These are phyloP conservation scores for Penicillium sp. DNA, from an alignment of 2,329 filamentous ascomycete genomes.

Conservation along the genomic window DNA sequence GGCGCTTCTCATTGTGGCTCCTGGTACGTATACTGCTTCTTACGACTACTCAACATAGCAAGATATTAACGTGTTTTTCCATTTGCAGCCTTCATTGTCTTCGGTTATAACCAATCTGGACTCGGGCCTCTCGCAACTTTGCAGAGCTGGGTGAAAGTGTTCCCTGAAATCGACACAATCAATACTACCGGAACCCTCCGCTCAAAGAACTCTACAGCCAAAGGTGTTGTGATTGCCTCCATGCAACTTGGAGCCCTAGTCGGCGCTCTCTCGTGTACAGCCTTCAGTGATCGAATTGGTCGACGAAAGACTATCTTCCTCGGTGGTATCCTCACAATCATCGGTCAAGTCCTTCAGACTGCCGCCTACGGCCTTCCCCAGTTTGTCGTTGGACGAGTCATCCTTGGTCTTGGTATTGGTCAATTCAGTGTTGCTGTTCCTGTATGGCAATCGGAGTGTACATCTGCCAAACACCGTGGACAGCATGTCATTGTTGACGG, in stretches of 20 bases:
- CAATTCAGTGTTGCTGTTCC: constrained; percentile 52
- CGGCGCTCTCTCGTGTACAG: constrained; percentile 22
- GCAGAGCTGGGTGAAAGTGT: constrained; percentile 22
- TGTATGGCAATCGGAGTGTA: constrained; percentile 53
- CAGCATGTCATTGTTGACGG: constrained; percentile 54
- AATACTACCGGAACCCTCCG: constrained; percentile 15
- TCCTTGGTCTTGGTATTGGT: constrained; percentile 54
- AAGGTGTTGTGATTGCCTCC: constrained; percentile 34
- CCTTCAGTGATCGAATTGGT: constrained; percentile 49
- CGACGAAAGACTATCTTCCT: constrained; percentile 51
- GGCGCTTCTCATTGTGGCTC: constrained; percentile 37
- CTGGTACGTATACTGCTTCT: constrained; percentile 1
- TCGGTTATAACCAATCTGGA: constrained; percentile 30
- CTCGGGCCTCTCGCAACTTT: constrained; percentile 22
- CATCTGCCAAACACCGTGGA: constrained; percentile 50
- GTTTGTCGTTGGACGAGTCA: constrained; percentile 52
- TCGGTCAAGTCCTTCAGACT: constrained; percentile 50
- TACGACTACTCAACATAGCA: background rate
- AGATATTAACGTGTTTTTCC: background rate
- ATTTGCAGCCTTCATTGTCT: constrained; percentile 21
- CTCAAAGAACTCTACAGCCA: constrained; percentile 12
- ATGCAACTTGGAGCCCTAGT: constrained; percentile 23
- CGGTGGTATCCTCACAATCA: constrained; percentile 47
- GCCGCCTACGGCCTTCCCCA: constrained; percentile 49
- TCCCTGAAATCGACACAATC: constrained; percentile 27